Evolutionary conservation across 495 filamentous ascomycete genomes (phyloP).

Genomic region (Cenococcum geophilum): DNA sequence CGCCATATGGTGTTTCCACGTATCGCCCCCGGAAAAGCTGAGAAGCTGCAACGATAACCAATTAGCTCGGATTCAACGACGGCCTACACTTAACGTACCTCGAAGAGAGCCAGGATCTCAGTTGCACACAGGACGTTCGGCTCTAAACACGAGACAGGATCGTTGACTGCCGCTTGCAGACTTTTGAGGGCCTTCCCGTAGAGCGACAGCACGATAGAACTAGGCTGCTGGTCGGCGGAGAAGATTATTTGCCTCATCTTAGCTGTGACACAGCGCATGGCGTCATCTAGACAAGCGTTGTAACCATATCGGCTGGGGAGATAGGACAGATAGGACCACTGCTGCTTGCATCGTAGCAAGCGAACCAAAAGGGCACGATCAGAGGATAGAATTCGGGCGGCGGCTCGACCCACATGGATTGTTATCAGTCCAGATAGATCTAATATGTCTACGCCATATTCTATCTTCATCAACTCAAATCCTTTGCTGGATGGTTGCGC

Average conservation of each 20-base stretch:
- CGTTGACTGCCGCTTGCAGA: slow-evolving; percentile 36
- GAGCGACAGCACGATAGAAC: slow-evolving; percentile 24
- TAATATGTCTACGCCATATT: slow-evolving; percentile 31
- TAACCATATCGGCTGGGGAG: slow-evolving; percentile 37
- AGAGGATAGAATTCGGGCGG: slow-evolving; percentile 21
- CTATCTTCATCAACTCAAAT: slow-evolving; percentile 32
- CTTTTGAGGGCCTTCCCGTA: slow-evolving; percentile 37
- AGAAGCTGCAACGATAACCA: slow-evolving; percentile 1
- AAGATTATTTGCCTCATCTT: slow-evolving; percentile 32
- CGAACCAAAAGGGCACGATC: slow-evolving; percentile 24
- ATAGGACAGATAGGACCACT: slow-evolving; percentile 37
- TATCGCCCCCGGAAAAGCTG: slow-evolving; percentile 22
- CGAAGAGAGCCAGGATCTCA: slow-evolving; percentile 35
- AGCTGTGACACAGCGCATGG: slow-evolving; percentile 36
- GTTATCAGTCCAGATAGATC: slow-evolving; percentile 32
- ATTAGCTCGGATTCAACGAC: neutral
- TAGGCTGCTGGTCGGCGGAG: slow-evolving; percentile 11
- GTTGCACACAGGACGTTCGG: slow-evolving; percentile 40
- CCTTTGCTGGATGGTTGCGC: slow-evolving; percentile 27
- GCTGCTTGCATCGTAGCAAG: slow-evolving; percentile 19
- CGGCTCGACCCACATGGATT: slow-evolving; percentile 26
- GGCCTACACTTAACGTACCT: slow-evolving; percentile 26
- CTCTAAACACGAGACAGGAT: slow-evolving; percentile 23
- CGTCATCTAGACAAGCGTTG: slow-evolving; percentile 33
- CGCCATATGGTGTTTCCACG: slow-evolving; percentile 35